Evolutionary conservation across 768 basidiomycete genomes (phyloP).

Genomic region (Thelephora ganbajun): DNA sequence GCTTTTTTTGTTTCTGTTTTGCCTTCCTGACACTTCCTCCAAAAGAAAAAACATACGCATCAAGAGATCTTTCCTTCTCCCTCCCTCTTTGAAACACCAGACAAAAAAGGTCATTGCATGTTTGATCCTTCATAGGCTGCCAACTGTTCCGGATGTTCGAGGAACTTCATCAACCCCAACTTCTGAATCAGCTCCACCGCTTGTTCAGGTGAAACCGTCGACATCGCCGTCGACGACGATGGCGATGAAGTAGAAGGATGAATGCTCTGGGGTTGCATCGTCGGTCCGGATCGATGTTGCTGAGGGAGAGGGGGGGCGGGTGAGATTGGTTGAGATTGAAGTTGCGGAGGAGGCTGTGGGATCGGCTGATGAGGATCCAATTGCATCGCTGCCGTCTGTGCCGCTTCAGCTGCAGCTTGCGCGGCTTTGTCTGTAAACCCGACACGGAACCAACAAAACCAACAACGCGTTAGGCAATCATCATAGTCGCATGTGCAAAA

Average conservation of each 20-base stretch:
- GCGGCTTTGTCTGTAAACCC: constrained; percentile 64
- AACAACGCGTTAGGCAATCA: constrained; percentile 6
- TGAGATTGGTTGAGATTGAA: background rate
- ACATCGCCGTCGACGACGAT: background rate
- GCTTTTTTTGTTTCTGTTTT: too few species aligned
- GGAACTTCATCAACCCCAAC: constrained; percentile 15
- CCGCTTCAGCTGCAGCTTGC: constrained; percentile 71
- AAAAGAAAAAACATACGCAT: too few species aligned
- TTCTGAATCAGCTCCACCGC: constrained; percentile 20
- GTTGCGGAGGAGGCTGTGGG: constrained; percentile 9
- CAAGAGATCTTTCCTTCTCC: too few species aligned
- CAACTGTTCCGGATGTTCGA: constrained; percentile 27
- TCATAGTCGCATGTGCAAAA: background rate
- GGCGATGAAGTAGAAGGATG: background rate
- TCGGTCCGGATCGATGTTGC: background rate
- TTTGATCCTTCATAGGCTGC: too few species aligned
- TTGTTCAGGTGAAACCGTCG: constrained; percentile 17
- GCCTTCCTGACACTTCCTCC: too few species aligned
- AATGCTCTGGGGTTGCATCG: background rate
- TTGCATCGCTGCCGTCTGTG: constrained; percentile 62
- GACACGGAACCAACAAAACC: background rate
- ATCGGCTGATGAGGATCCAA: constrained; percentile 21
- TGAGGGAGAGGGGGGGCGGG: constrained; percentile 5
- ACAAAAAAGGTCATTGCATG: too few species aligned
- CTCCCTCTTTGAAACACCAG: too few species aligned